phyloP scores from a whole-genome alignment of 306 rosid species.

The Alnus rubra region DNA sequence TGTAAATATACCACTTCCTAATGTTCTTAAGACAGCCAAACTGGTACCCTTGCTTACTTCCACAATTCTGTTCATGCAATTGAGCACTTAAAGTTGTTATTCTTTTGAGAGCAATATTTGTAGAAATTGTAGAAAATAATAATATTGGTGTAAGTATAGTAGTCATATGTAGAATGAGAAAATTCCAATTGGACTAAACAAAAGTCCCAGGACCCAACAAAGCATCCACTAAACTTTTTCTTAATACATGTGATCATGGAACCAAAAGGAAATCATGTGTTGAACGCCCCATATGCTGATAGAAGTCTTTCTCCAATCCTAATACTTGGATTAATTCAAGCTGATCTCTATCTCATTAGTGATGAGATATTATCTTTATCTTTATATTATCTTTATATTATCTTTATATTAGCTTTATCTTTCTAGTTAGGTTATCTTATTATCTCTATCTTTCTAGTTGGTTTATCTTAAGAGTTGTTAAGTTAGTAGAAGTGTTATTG shows the following conservation, averaged over 20 bases:
- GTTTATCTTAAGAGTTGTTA: no score
- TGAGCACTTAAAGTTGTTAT: neutral
- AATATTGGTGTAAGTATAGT: neutral
- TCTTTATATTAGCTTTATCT: no score
- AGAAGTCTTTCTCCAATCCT: no score
- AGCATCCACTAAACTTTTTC: neutral
- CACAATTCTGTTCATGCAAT: constrained; percentile 1
- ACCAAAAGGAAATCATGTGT: neutral
- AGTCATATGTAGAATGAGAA: no score
- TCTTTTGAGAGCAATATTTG: neutral
- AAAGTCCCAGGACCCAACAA: neutral
- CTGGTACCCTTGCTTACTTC: neutral
- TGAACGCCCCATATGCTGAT: neutral
- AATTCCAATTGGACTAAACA: no score
- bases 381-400: no score
- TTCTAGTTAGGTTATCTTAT: no score
- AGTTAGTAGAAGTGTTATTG: no score
- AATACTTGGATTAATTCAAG: no score
- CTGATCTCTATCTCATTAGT: no score
- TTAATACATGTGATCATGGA: neutral
- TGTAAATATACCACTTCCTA: neutral
- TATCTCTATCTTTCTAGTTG: no score
- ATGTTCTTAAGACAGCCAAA: neutral
- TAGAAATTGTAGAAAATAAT: neutral
- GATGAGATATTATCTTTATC: no score